Evolutionary conservation across 2,329 filamentous ascomycete genomes (phyloP).

Genomic region (Clonostachys rosea): DNA sequence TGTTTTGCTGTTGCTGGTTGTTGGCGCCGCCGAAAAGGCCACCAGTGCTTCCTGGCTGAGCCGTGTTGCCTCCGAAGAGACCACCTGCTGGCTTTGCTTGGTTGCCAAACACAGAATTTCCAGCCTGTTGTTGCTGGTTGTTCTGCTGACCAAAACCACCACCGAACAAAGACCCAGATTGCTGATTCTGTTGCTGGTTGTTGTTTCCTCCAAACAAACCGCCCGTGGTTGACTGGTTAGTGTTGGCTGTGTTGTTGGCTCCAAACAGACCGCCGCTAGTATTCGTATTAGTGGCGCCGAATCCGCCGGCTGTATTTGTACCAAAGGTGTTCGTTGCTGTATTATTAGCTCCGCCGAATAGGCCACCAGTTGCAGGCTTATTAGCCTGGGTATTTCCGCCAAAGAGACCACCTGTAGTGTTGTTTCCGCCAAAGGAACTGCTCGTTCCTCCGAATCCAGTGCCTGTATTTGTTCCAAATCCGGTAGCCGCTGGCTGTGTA

Average conservation of each 20-base stretch:
- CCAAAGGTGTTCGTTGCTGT: conserved; percentile 14
- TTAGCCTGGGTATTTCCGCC: conserved; percentile 2
- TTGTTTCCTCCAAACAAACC: conserved; percentile 45
- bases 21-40: conserved; percentile 38
- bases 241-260: conserved; percentile 19
- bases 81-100: conserved; percentile 17
- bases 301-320: conserved; percentile 26
- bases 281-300: conserved; percentile 23
- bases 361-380: conserved; percentile 22
- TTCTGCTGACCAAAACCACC: conserved; percentile 9
- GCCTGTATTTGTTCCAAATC: conserved; percentile 16
- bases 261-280: conserved; percentile 38
- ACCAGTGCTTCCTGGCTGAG: conserved; percentile 21
- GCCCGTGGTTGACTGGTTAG: conserved; percentile 25
- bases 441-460: conserved; percentile 12
- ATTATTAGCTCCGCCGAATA: conserved; percentile 34
- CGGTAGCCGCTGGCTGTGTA: conserved; percentile 28
- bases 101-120: conserved; percentile 50
- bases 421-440: conserved; percentile 11
- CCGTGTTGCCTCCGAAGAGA: conserved; percentile 34
- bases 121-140: conserved; percentile 31
- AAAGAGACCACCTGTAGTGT: conserved; percentile 1
- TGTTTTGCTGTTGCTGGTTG: conserved; percentile 29
- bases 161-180: conserved; percentile 47
- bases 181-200: conserved; percentile 15